phyloP scores from a whole-genome alignment of 495 filamentous ascomycete genomes.

The Evernia prunastri region DNA sequence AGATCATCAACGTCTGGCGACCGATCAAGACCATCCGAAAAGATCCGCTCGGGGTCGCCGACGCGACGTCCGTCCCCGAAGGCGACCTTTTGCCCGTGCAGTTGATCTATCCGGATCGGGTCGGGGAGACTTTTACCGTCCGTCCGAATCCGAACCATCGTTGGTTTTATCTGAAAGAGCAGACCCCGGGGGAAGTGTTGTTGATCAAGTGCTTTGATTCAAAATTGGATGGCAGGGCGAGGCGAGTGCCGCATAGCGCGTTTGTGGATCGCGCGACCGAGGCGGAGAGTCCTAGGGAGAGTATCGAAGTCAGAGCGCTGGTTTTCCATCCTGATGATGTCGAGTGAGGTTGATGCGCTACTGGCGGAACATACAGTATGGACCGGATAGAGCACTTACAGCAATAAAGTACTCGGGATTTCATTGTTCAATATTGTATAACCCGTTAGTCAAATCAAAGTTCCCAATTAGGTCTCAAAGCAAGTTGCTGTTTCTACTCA shows the following conservation, averaged over 20 bases:
- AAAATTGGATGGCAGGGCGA: conserved; percentile 49
- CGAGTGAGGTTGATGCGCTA: conserved; percentile 8
- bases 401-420: neutral
- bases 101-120: conserved; percentile 46
- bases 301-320: conserved; percentile 40
- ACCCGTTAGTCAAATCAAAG: neutral
- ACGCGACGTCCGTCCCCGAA: conserved; percentile 43
- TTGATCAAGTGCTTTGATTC: conserved; percentile 70
- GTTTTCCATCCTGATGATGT: conserved; percentile 23
- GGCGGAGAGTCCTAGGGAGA: conserved; percentile 48
- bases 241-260: conserved; percentile 55
- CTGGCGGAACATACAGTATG: neutral
- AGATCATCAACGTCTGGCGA: conserved; percentile 78
- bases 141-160: conserved; percentile 37
- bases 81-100: conserved; percentile 41
- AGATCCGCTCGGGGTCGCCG: conserved; percentile 58
- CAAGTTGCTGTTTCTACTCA: neutral
- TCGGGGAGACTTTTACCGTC: conserved; percentile 43
- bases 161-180: conserved; percentile 48
- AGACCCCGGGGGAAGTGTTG: conserved; percentile 54
- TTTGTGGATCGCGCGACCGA: conserved; percentile 51
- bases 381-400: neutral
- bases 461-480: neutral
- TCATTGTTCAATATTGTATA: neutral
- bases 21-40: conserved; percentile 58